Evolutionary conservation across 441 rosid species (phyloP), one percentile per base, ranked within the genome.

Genomic region (Populus tomentosa): DNA sequence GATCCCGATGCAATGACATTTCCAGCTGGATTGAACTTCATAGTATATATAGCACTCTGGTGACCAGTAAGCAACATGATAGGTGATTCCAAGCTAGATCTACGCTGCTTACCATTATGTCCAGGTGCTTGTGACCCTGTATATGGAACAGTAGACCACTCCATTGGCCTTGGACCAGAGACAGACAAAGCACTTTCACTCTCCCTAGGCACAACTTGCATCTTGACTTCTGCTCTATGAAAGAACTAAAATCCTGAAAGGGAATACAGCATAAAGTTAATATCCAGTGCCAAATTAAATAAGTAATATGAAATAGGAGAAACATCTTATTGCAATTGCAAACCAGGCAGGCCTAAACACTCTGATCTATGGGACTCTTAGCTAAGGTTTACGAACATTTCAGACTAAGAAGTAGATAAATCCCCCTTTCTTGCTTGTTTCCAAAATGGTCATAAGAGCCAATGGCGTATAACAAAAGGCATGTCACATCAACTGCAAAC

Each of bases 121-220:
- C 88, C 94, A 56, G 89, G 90, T 66, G 84, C 91, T 77, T 81
- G 96, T 21, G 89, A 86, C 72, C 89, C 83, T 76, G 63, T 72
- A 66, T 85, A 84, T 10, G 90, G 87, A 78, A 91, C 91, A 23
- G 97, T 83, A 61, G 98, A 84, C 95, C 95, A 89, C 23, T 93
- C 97, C 99, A 93, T 90, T 28, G 99, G 95, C 85, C 92, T 90
- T 50, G 97, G 90, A 83, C 91, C 96, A 40, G 86, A 75, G 88
- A 84, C 81, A 93, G 32, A 30, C 32, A 30, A 80, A 78, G 94
- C 88, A 72, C 42, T 84, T 63, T 93, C 98, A 80, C 84, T 81
- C 78, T 91, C 95, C 80, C 93, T 86, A 11, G 32, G 32, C 32
- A 30, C 32, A 30, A 30, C 32, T 30, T 30, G 32, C 32, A 30